phyloP scores from a whole-genome alignment of 2,329 filamentous ascomycete species.

The Pestalotiopsis sp. region DNA sequence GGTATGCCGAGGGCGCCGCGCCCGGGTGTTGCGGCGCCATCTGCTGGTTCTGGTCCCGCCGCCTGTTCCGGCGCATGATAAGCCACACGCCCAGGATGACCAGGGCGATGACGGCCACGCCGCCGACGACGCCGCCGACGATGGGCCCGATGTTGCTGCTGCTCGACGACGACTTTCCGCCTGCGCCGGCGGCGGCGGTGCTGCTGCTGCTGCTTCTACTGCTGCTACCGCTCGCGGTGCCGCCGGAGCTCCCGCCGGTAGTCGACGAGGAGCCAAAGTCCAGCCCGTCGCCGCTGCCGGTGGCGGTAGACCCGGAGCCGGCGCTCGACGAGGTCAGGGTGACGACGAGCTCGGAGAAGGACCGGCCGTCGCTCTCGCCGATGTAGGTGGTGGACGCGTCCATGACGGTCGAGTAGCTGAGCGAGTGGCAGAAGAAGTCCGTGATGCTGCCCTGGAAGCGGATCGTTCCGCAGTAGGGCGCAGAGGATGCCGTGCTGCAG shows the following conservation, averaged over 20 bases:
- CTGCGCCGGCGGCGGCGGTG: constrained; percentile 8
- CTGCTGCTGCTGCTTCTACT: background rate
- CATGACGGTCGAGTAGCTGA: constrained; percentile 34
- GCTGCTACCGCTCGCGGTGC: constrained; percentile 4
- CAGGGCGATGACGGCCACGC: constrained; percentile 42
- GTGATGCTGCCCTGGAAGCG: constrained; percentile 40
- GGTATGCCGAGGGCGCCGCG: constrained; percentile 8
- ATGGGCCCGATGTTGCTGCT: constrained; percentile 41
- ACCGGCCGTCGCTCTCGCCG: constrained; percentile 35
- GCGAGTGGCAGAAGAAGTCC: constrained; percentile 46
- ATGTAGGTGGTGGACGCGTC: constrained; percentile 41
- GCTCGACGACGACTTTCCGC: background rate
- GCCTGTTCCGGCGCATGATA: constrained; percentile 39
- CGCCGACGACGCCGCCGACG: constrained; percentile 48
- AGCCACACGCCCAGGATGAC: constrained; percentile 41
- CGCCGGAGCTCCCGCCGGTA: background rate
- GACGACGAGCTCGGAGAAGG: constrained; percentile 27
- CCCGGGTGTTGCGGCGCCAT: constrained; percentile 14
- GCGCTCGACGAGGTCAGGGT: constrained; percentile 12
- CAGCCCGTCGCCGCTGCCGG: background rate
- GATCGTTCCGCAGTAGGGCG: constrained; percentile 48
- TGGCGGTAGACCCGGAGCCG: background rate
- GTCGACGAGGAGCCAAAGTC: background rate
- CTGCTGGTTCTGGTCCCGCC: constrained; percentile 19
- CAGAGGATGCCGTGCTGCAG: constrained; percentile 34